These are phyloP conservation scores for Bertia moriformis DNA, from an alignment of 2,329 filamentous ascomycete genomes.

Conservation along the genomic window DNA sequence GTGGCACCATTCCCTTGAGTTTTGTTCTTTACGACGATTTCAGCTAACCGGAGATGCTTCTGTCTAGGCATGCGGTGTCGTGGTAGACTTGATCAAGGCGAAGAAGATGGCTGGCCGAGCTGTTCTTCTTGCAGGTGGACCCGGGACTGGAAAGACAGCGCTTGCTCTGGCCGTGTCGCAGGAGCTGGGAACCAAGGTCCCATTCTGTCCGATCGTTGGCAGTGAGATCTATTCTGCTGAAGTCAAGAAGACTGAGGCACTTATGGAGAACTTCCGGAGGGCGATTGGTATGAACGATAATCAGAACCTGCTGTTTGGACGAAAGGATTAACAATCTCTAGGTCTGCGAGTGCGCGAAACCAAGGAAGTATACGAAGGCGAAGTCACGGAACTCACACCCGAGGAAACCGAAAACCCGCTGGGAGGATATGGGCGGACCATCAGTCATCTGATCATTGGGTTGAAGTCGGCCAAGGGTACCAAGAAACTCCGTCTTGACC, in stretches of 20 bases:
- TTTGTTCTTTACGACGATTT: constrained; percentile 1
- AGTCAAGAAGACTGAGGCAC: constrained; percentile 96
- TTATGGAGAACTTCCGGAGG: constrained; percentile 98
- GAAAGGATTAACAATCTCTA: background rate
- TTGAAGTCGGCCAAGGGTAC: constrained; percentile 91
- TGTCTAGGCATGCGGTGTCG: constrained; percentile 72
- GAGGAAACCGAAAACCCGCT: constrained; percentile 97
- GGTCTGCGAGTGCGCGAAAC: constrained; percentile 84
- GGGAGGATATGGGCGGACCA: constrained; percentile 92
- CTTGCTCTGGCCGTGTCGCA: constrained; percentile 90
- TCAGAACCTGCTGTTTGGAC: background rate
- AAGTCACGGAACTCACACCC: constrained; percentile 92
- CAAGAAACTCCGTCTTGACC: constrained; percentile 92
- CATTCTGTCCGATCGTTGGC: constrained; percentile 94
- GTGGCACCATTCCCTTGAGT: background rate
- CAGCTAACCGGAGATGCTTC: constrained; percentile 1
- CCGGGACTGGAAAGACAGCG: constrained; percentile 93
- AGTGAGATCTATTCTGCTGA: constrained; percentile 97
- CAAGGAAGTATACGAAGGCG: constrained; percentile 97
- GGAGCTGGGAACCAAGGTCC: constrained; percentile 93
- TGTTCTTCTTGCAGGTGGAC: constrained; percentile 82
- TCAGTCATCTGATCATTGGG: constrained; percentile 86
- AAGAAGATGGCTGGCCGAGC: constrained; percentile 97
- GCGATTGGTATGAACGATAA: constrained; percentile 52
- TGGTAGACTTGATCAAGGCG: constrained; percentile 86